Evolutionary conservation across 441 rosid genomes (phyloP).

Genomic region (Jatropha multifida): DNA sequence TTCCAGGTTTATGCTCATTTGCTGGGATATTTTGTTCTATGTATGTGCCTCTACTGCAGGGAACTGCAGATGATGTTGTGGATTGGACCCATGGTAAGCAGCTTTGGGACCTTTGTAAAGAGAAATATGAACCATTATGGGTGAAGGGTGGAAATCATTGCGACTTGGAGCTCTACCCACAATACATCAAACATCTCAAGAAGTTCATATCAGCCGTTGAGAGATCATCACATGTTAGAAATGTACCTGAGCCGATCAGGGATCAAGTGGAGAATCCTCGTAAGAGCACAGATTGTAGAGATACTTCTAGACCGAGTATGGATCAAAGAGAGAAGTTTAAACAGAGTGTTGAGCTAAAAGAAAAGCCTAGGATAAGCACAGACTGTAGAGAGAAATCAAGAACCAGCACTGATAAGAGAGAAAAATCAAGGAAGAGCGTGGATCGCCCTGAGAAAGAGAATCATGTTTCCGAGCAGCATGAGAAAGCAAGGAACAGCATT

Average conservation of each 20-base stretch:
- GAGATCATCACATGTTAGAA: slow-evolving; percentile 44
- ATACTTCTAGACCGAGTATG: slow-evolving; percentile 36
- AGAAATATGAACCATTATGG: slow-evolving; percentile 92
- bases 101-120: slow-evolving; percentile 83
- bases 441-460: slow-evolving; percentile 42
- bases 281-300: slow-evolving; percentile 69
- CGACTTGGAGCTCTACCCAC: slow-evolving; percentile 79
- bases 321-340: slow-evolving; percentile 59
- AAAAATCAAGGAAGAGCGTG: slow-evolving; percentile 47
- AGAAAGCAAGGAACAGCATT: slow-evolving; percentile 77
- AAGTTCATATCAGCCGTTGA: slow-evolving; percentile 81
- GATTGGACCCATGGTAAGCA: slow-evolving; percentile 92
- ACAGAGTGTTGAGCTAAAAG: slow-evolving; percentile 48
- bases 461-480: slow-evolving; percentile 42
- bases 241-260: slow-evolving; percentile 24
- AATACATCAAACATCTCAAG: slow-evolving; percentile 81
- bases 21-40: not conserved
- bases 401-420: slow-evolving; percentile 53
- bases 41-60: slow-evolving; percentile 46
- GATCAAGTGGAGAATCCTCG: slow-evolving; percentile 53
- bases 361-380: slow-evolving; percentile 48
- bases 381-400: slow-evolving; percentile 61
- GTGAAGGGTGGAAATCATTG: slow-evolving; percentile 93
- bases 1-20: slow-evolving; percentile 2
- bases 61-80: slow-evolving; percentile 89